Conservation (phyloP, 805 yeast species). For the Hanseniaspora meyeri region DNA sequence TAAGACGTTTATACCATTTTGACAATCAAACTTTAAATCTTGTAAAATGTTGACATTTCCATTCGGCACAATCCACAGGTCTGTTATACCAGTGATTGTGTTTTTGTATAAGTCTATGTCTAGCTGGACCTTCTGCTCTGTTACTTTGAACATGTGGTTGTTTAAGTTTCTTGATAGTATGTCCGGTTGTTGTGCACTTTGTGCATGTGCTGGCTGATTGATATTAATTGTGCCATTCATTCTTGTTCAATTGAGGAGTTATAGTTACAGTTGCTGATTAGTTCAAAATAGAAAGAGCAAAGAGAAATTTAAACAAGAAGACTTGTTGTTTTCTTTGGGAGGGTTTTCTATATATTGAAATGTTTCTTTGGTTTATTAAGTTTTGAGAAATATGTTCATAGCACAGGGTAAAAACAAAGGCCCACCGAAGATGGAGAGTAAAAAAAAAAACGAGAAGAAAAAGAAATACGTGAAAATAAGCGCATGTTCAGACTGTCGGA, state of each 20-base stretch:
- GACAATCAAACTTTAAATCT: slow-evolving; percentile 61
- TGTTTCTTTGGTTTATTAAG: too few species aligned
- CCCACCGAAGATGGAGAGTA: too few species aligned
- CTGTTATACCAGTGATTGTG: slow-evolving; percentile 60
- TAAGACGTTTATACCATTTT: slow-evolving; percentile 24
- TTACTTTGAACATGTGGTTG: slow-evolving; percentile 42
- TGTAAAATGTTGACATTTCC: slow-evolving; percentile 36
- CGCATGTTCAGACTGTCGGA: too few species aligned
- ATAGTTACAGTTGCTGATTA: background rate
- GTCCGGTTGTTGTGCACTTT: background rate
- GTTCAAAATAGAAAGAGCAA: too few species aligned
- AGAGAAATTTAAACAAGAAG: background rate
- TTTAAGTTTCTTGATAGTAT: slow-evolving; percentile 10
- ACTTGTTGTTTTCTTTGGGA: background rate
- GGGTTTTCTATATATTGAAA: too few species aligned
- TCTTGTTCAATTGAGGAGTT: too few species aligned
- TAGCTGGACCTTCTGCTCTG: slow-evolving; percentile 70
- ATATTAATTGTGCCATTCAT: background rate
- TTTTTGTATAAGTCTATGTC: slow-evolving; percentile 65
- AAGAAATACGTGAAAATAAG: too few species aligned
- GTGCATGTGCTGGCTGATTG: background rate
- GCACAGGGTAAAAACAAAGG: too few species aligned
- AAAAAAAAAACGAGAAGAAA: too few species aligned
- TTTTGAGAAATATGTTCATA: too few species aligned
- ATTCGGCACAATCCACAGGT: slow-evolving; percentile 67